phyloP scores from a whole-genome alignment of 192 early-diverging fungal genomes.

The Paraglomus brasilianum region DNA sequence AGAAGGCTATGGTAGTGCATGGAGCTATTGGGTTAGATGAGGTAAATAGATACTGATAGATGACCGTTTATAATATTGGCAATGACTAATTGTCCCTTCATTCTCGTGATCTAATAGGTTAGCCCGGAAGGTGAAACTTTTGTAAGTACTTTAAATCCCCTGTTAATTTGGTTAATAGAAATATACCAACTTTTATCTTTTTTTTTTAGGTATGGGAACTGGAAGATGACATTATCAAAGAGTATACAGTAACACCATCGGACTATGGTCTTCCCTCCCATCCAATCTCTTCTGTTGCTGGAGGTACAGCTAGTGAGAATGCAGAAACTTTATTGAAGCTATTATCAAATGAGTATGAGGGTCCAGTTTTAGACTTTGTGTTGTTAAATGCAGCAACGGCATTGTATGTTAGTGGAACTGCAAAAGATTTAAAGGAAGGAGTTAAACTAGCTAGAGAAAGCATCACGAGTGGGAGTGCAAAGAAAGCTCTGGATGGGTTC shows the following conservation, averaged over 20 bases:
- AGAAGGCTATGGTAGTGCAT: constrained; percentile 87
- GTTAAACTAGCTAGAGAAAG: constrained; percentile 73
- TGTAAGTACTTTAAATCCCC: constrained; percentile 45
- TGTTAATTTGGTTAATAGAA: neutral
- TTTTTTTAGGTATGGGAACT: constrained; percentile 70
- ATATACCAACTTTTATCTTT: constrained; percentile 10
- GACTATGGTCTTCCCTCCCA: constrained; percentile 88
- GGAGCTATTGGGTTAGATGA: constrained; percentile 90
- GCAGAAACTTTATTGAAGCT: constrained; percentile 67
- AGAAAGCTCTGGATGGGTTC: constrained; percentile 63
- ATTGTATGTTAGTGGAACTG: constrained; percentile 77
- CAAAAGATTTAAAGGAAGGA: constrained; percentile 68
- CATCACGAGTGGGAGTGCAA: constrained; percentile 70
- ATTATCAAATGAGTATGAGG: constrained; percentile 62
- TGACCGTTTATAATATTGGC: neutral
- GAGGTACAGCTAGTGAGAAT: constrained; percentile 71
- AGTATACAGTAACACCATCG: constrained; percentile 68
- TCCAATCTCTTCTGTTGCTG: constrained; percentile 67
- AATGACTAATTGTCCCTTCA: neutral
- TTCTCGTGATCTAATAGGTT: constrained; percentile 42
- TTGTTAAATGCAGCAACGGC: constrained; percentile 89
- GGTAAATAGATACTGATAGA: constrained; percentile 39
- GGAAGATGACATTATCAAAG: constrained; percentile 56
- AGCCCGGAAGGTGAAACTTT: constrained; percentile 83
- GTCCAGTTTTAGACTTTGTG: constrained; percentile 82